Evolutionary conservation across 768 basidiomycete genomes (phyloP).

Genomic region (Erythrobasidium yunnanense): DNA sequence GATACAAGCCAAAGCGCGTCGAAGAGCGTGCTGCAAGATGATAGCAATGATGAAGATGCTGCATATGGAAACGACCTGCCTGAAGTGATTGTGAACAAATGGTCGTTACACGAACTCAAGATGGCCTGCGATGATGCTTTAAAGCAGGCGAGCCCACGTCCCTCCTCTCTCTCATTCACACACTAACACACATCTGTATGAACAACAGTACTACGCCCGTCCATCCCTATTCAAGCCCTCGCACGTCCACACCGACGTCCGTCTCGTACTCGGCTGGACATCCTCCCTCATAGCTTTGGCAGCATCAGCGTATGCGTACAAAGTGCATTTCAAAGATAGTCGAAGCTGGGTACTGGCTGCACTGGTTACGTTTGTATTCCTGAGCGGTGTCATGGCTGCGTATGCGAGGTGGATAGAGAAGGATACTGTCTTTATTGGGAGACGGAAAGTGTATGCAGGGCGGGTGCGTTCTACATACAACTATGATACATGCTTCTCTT

Average conservation of each 20-base stretch:
- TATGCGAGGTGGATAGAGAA: slow-evolving; percentile 82
- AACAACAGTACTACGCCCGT: slow-evolving; percentile 59
- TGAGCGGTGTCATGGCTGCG: slow-evolving; percentile 61
- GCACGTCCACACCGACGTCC: slow-evolving; percentile 76
- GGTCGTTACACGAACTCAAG: slow-evolving; percentile 22
- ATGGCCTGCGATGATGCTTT: slow-evolving; percentile 23
- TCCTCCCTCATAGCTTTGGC: slow-evolving; percentile 69
- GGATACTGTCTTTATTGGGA: slow-evolving; percentile 73
- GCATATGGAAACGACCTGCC: slow-evolving; percentile 3
- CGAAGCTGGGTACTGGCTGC: slow-evolving; percentile 71
- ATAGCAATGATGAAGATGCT: neutral
- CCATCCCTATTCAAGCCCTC: slow-evolving; percentile 76
- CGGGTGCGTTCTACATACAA: no score
- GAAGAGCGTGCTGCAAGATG: neutral
- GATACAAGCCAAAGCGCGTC: neutral
- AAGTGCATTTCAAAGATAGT: slow-evolving; percentile 65
- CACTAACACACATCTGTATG: neutral
- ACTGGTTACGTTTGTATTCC: slow-evolving; percentile 65
- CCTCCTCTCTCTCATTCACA: neutral
- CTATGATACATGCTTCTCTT: no score
- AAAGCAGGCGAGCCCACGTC: neutral
- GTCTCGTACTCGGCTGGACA: slow-evolving; percentile 74
- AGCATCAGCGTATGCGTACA: slow-evolving; percentile 74
- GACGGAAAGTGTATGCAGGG: slow-evolving; percentile 79
- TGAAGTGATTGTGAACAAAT: slow-evolving; percentile 21